Conservation (phyloP, 2,329 filamentous ascomycete species). For the Phoma sp. region DNA sequence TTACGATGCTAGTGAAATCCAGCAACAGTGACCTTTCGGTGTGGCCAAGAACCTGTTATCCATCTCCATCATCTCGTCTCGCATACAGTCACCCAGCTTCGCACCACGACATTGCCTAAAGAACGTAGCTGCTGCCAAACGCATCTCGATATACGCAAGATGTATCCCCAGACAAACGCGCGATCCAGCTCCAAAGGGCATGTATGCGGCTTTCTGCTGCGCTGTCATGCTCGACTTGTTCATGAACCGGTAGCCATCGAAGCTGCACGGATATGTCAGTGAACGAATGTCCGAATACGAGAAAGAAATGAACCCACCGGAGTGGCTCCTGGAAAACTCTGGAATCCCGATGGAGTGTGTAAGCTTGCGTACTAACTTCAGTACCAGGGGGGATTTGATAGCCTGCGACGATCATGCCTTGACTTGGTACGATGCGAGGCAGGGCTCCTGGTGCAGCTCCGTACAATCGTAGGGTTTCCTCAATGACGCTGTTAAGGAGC, state of each 20-base stretch:
- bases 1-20: conserved; percentile 29
- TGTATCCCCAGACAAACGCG: conserved; percentile 72
- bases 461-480: conserved; percentile 50
- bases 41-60: conserved; percentile 51
- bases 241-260: conserved; percentile 42
- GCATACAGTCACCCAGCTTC: conserved; percentile 28
- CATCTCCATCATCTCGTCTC: conserved; percentile 49
- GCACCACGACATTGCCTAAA: conserved; percentile 53
- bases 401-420: conserved; percentile 44
- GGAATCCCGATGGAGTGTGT: conserved; percentile 47
- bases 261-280: conserved; percentile 25
- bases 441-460: conserved; percentile 45
- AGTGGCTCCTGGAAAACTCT: conserved; percentile 29
- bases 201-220: conserved; percentile 60
- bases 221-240: conserved; percentile 20
- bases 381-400: conserved; percentile 45
- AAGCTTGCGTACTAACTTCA: conserved; percentile 49
- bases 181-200: conserved; percentile 71
- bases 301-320: conserved; percentile 22
- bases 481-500: conserved; percentile 45
- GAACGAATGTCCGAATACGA: not conserved
- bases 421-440: conserved; percentile 44
- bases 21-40: conserved; percentile 50
- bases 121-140: conserved; percentile 58
- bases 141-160: conserved; percentile 65